A percentile compares a stretch with the other conserved stretches of the same genome.
Evolutionary conservation across 2,329 filamentous ascomycete species (phyloP).

Genomic region (Proliferodiscus dingleyae): DNA sequence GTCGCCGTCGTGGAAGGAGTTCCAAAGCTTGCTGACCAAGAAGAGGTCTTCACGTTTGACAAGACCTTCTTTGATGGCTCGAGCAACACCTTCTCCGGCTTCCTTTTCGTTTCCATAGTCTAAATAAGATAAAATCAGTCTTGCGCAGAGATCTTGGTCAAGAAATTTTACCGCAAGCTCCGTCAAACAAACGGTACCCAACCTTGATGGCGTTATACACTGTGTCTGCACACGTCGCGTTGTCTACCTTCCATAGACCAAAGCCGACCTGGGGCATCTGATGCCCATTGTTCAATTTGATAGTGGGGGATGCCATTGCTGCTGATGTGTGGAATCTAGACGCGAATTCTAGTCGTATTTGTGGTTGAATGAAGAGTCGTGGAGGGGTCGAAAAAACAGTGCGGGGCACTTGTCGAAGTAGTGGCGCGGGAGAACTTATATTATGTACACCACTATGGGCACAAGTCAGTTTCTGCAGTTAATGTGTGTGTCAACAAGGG

Average conservation of each 20-base stretch:
- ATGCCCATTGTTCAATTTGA: constrained; percentile 43
- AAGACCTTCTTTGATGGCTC: constrained; percentile 74
- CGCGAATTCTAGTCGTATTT: too few species aligned
- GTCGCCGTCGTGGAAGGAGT: constrained; percentile 80
- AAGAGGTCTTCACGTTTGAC: constrained; percentile 85
- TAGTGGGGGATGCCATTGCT: constrained; percentile 32
- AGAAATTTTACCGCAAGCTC: constrained; percentile 46
- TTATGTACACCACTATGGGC: too few species aligned
- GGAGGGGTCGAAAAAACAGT: too few species aligned
- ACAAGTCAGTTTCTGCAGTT: background rate
- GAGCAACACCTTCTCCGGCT: constrained; percentile 69
- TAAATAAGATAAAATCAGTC: constrained; percentile 28
- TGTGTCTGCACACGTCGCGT: constrained; percentile 56
- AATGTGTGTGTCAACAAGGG: background rate
- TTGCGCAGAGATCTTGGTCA: background rate
- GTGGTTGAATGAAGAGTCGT: background rate
- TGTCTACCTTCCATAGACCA: constrained; percentile 67
- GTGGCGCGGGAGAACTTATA: constrained; percentile 6
- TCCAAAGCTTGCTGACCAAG: constrained; percentile 91
- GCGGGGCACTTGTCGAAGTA: constrained; percentile 6
- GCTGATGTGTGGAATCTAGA: constrained; percentile 10
- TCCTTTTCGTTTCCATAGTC: constrained; percentile 83
- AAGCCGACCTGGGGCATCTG: constrained; percentile 59
- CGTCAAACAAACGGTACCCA: constrained; percentile 57
- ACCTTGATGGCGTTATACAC: constrained; percentile 63